These are phyloP conservation scores for Penicillium sp. DNA, from an alignment of 2,329 filamentous ascomycete genomes.

Conservation along the genomic window DNA sequence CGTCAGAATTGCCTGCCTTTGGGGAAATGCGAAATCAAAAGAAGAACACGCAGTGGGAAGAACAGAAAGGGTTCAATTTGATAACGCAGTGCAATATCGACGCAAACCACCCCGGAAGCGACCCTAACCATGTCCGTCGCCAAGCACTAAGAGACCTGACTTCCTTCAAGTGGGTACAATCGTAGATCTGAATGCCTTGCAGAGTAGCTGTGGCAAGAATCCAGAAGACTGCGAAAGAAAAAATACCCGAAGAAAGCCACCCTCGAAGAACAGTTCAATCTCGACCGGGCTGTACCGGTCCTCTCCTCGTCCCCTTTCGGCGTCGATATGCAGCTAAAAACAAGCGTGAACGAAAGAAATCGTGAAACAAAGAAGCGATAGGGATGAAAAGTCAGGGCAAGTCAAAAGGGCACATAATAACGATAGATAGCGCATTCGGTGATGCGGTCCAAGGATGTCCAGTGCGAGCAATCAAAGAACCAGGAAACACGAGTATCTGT, in stretches of 20 bases:
- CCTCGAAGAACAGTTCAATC: conserved; percentile 13
- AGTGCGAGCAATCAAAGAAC: conserved; percentile 17
- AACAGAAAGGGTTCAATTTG: conserved; percentile 7
- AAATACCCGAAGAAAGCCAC: conserved; percentile 15
- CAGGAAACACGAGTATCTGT: conserved; percentile 17
- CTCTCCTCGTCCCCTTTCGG: conserved; percentile 28
- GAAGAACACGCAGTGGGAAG: conserved; percentile 9
- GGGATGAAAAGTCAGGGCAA: conserved; percentile 4
- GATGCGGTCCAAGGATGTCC: conserved; percentile 16
- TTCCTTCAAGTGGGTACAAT: conserved; percentile 5
- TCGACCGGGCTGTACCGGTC: conserved; percentile 19
- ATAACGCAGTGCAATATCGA: conserved; percentile 27
- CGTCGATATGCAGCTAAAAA: conserved; percentile 27
- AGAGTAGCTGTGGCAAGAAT: conserved; percentile 11
- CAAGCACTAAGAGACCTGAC: conserved; percentile 26
- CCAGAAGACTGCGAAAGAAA: conserved; percentile 6
- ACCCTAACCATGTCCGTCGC: conserved; percentile 45
- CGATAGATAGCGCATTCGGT: conserved; percentile 10
- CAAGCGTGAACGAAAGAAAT: conserved; percentile 5
- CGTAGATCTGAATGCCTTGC: conserved; percentile 2
- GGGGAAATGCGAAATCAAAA: neutral
- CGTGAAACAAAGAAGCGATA: conserved; percentile 9
- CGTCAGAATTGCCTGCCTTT: neutral
- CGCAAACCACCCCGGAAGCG: conserved; percentile 46
- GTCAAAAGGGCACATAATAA: conserved; percentile 4